Conservation (phyloP, 805 yeast species). For the Teunomyces panamensis region DNA sequence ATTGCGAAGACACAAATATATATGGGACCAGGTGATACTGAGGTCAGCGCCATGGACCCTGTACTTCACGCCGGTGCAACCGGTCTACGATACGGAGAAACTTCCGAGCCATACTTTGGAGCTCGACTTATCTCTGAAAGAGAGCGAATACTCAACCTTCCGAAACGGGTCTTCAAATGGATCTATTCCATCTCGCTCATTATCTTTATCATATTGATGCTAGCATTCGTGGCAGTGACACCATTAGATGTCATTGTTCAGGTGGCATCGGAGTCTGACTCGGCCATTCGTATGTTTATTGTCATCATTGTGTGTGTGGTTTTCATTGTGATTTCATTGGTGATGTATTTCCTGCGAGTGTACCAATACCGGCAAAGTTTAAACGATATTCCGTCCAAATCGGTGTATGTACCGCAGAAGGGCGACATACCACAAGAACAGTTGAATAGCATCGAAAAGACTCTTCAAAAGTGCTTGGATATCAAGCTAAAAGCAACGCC, state of each 20-base stretch:
- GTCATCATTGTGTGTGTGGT: slow-evolving; percentile 69
- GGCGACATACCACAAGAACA: slow-evolving; percentile 43
- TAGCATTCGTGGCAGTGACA: slow-evolving; percentile 65
- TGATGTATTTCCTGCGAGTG: slow-evolving; percentile 59
- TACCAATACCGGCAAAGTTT: slow-evolving; percentile 55
- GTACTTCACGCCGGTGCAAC: neutral
- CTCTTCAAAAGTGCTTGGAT: slow-evolving; percentile 27
- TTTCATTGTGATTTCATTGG: slow-evolving; percentile 48
- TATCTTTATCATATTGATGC: slow-evolving; percentile 28
- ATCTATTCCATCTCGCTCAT: slow-evolving; percentile 44
- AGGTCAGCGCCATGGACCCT: neutral
- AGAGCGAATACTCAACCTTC: slow-evolving; percentile 11
- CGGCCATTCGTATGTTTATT: slow-evolving; percentile 78
- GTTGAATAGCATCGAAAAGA: slow-evolving; percentile 21
- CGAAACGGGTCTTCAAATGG: slow-evolving; percentile 33
- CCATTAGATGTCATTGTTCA: slow-evolving; percentile 77
- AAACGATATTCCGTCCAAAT: slow-evolving; percentile 65
- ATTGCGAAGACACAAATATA: neutral
- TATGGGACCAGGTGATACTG: neutral
- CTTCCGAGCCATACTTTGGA: neutral
- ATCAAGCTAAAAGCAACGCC: slow-evolving; percentile 37
- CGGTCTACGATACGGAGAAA: neutral
- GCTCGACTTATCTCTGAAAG: slow-evolving; percentile 1
- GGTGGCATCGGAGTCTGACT: slow-evolving; percentile 49
- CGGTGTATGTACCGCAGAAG: slow-evolving; percentile 67